Base-by-base conservation (phyloP, 306 rosid genomes). In the Medicago lupulina region DNA sequence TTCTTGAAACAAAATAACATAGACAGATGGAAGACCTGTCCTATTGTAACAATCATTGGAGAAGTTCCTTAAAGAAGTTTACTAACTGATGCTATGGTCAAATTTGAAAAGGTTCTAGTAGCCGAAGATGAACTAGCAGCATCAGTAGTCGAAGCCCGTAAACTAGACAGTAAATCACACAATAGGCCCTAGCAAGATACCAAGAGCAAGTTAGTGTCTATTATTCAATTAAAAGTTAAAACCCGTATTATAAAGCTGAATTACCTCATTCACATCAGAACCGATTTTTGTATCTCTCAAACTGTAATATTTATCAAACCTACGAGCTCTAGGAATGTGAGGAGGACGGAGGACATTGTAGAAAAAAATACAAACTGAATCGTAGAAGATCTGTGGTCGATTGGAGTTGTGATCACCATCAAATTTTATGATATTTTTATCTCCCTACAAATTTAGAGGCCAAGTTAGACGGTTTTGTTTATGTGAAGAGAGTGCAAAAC, bases 351-450 rank as follows among this genome's bases (percentile, higher is more conserved):
- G 97, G 65, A 92, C 93, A 80, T 92, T 90, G 82, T 83, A 90
- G 87, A 95, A 95, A 88, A 95, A 95, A 80, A 90, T 81, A 66
- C 97, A 88, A 80, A 90, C 93, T 40, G 99, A 92, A 75, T 95
- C 97, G 74, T 80, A 85, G 81, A 87, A 95, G 85, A 86, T 85
- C 82, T 90, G 99, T n/a, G 99, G 98, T 78, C 99, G 91, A 70
- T 90, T 85, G 63, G 99, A 88, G 86, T 95, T 95, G 83, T 95
- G 99, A 87, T 95, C 99, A 47, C 99, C 99, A 41, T 86, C 92
- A 79, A 95, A 92, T 62, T 88, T 90, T 65, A 90, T 84, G 74
- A 88, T 78, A 80, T 90, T 92, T 87, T 92, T 95, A 73, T 90
- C 92, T 64, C 97, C 99, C 99, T 95, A 73, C 50, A 85, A 66